phyloP scores from a whole-genome alignment of 2,329 filamentous ascomycete genomes.

The Aspergillus latus region DNA sequence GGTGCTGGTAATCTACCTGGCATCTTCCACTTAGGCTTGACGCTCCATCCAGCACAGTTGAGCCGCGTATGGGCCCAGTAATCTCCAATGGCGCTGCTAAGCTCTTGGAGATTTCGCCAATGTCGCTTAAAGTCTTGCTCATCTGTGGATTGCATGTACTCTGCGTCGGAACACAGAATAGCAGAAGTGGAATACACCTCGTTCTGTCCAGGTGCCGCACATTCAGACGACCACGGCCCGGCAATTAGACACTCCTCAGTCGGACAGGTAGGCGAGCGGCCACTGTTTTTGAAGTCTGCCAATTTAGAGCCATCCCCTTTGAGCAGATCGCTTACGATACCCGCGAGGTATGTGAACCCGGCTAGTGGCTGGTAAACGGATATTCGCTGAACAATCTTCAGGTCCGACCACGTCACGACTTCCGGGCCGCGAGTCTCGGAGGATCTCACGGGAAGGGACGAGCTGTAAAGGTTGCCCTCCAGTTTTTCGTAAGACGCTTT shows the following conservation, averaged over 20 bases:
- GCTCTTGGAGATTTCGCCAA: slow-evolving; percentile 26
- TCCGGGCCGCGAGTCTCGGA: slow-evolving; percentile 33
- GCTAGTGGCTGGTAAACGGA: slow-evolving; percentile 35
- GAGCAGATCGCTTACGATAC: slow-evolving; percentile 25
- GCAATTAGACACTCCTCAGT: slow-evolving; percentile 29
- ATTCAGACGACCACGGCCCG: slow-evolving; percentile 34
- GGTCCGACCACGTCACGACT: slow-evolving; percentile 37
- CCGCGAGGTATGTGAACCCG: slow-evolving; percentile 30
- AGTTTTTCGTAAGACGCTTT: slow-evolving; percentile 26
- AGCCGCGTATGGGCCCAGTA: slow-evolving; percentile 42
- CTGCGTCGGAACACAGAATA: slow-evolving; percentile 35
- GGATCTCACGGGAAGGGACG: slow-evolving; percentile 32
- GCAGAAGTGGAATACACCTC: slow-evolving; percentile 30
- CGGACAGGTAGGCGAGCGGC: slow-evolving; percentile 27
- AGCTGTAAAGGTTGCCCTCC: slow-evolving; percentile 27
- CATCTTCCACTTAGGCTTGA: slow-evolving; percentile 36
- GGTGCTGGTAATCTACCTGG: slow-evolving; percentile 24
- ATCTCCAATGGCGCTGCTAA: slow-evolving; percentile 33
- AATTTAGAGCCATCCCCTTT: slow-evolving; percentile 29
- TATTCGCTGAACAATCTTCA: slow-evolving; percentile 31
- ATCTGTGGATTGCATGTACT: slow-evolving; percentile 22
- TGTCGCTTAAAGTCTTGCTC: slow-evolving; percentile 21
- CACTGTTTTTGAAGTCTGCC: slow-evolving; percentile 33
- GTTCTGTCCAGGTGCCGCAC: slow-evolving; percentile 28
- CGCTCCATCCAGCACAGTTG: slow-evolving; percentile 40